A percentile compares a stretch with the other conserved stretches of the same genome.
These are phyloP conservation scores for Camellia oleifera DNA, from an alignment of 179 eudicot genomes.

Conservation along the genomic window DNA sequence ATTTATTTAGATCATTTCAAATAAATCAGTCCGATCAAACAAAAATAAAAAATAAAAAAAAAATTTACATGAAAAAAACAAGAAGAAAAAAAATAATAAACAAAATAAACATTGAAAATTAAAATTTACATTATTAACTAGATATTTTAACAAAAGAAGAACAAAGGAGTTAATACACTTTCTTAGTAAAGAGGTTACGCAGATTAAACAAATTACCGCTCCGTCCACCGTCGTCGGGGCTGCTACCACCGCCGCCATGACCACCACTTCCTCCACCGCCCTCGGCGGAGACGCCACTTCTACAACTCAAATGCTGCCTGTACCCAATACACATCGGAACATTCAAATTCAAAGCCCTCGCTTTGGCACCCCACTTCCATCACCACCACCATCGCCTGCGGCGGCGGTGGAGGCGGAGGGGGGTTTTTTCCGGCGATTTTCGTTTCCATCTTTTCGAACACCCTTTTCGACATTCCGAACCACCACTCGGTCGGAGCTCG, in stretches of 20 bases:
- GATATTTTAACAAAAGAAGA: background rate
- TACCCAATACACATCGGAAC: constrained; percentile 81
- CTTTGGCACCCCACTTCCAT: constrained; percentile 19
- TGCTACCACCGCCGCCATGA: background rate
- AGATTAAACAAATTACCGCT: constrained; percentile 61
- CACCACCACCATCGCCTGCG: background rate
- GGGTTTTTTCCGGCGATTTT: constrained; percentile 23
- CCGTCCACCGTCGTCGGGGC: constrained; percentile 30
- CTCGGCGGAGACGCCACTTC: constrained; percentile 20
- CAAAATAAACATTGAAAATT: background rate
- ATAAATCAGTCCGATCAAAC: too few species aligned
- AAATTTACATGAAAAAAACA: too few species aligned
- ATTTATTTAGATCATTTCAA: too few species aligned
- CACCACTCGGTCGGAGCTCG: constrained; percentile 17
- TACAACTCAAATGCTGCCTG: constrained; percentile 47
- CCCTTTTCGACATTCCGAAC: constrained; percentile 22
- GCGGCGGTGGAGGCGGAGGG: constrained; percentile 2
- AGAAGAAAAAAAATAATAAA: background rate
- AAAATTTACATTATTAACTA: background rate
- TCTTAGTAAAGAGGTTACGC: constrained; percentile 65
- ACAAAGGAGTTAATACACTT: constrained; percentile 40
- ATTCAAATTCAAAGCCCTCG: constrained; percentile 46
- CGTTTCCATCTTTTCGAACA: constrained; percentile 18
- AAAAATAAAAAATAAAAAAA: too few species aligned
- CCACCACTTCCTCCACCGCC: constrained; percentile 21